A percentile compares a stretch with the other conserved stretches of the same genome.
Evolutionary conservation across 2,329 filamentous ascomycete species (phyloP).

Genomic region (Colletotrichum somersetense): DNA sequence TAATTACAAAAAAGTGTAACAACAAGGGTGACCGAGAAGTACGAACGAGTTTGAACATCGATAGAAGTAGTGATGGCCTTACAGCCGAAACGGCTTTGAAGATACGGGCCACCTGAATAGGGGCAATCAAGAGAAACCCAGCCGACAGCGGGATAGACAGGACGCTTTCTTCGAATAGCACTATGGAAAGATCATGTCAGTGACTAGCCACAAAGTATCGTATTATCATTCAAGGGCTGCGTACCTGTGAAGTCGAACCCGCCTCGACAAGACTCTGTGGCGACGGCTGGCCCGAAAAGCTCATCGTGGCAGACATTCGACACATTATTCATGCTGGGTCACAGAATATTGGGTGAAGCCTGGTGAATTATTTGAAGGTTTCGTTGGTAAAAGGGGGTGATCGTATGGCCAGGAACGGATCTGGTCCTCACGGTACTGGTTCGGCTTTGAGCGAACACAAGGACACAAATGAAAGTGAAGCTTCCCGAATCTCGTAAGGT

Average conservation of each 20-base stretch:
- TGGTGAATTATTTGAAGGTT: slow-evolving; percentile 13
- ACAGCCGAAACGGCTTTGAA: slow-evolving; percentile 26
- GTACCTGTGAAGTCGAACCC: slow-evolving; percentile 24
- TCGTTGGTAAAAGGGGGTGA: slow-evolving; percentile 7
- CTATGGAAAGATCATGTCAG: slow-evolving; percentile 19
- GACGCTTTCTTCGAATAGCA: slow-evolving; percentile 26
- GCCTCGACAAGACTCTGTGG: slow-evolving; percentile 25
- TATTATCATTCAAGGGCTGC: slow-evolving; percentile 20
- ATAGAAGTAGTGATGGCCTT: slow-evolving; percentile 23
- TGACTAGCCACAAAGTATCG: slow-evolving; percentile 14
- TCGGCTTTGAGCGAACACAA: not conserved
- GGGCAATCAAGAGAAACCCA: slow-evolving; percentile 23
- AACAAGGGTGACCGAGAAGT: slow-evolving; percentile 11
- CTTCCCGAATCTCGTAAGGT: slow-evolving; percentile 14
- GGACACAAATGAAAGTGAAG: slow-evolving; percentile 16
- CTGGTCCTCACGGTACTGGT: slow-evolving; percentile 5
- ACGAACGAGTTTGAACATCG: slow-evolving; percentile 26
- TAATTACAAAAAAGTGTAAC: slow-evolving; percentile 13
- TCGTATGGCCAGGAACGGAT: slow-evolving; percentile 11
- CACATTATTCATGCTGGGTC: slow-evolving; percentile 26
- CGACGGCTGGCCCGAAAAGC: slow-evolving; percentile 24
- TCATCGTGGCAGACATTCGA: slow-evolving; percentile 29
- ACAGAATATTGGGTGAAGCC: slow-evolving; percentile 15
- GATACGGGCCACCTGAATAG: slow-evolving; percentile 22
- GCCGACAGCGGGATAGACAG: slow-evolving; percentile 24